Percentiles rank a stretch among this genome's conserved stretches.
phyloP scores from a whole-genome alignment of 2,329 filamentous ascomycete species.

The Pseudocercospora cruenta region DNA sequence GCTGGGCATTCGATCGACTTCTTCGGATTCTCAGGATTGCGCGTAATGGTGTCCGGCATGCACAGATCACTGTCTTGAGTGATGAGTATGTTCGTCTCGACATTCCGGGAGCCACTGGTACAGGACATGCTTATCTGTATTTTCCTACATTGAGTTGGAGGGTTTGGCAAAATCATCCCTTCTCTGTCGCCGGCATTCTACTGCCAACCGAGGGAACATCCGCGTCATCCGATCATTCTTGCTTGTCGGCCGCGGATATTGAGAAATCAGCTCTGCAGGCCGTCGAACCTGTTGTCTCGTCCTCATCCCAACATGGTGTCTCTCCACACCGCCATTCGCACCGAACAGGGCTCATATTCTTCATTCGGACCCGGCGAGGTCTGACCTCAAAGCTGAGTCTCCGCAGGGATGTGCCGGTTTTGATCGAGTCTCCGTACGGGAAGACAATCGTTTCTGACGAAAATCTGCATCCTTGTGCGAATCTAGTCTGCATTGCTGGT shows the following conservation, averaged over 20 bases:
- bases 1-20: slow-evolving; percentile 54
- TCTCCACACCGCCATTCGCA: background rate
- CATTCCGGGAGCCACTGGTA: slow-evolving; percentile 46
- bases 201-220: background rate
- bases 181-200: slow-evolving; percentile 45
- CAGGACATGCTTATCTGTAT: slow-evolving; percentile 51
- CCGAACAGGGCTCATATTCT: slow-evolving; percentile 41
- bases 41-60: slow-evolving; percentile 43
- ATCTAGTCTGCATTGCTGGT: slow-evolving; percentile 50
- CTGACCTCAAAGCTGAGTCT: slow-evolving; percentile 40
- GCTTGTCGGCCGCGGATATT: background rate
- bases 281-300: slow-evolving; percentile 5
- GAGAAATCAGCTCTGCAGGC: slow-evolving; percentile 4
- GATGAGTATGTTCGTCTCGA: slow-evolving; percentile 47
- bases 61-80: slow-evolving; percentile 42
- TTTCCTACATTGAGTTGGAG: slow-evolving; percentile 51
- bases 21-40: slow-evolving; percentile 45
- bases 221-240: background rate
- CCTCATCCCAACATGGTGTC: background rate
- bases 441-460: slow-evolving; percentile 18
- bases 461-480: slow-evolving; percentile 21
- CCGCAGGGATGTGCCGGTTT: slow-evolving; percentile 23
- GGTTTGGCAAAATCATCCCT: slow-evolving; percentile 60
- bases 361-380: slow-evolving; percentile 41
- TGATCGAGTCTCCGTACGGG: slow-evolving; percentile 48